Conservation (phyloP, 1,139 yeast species). For the Lodderomyces theae region DNA sequence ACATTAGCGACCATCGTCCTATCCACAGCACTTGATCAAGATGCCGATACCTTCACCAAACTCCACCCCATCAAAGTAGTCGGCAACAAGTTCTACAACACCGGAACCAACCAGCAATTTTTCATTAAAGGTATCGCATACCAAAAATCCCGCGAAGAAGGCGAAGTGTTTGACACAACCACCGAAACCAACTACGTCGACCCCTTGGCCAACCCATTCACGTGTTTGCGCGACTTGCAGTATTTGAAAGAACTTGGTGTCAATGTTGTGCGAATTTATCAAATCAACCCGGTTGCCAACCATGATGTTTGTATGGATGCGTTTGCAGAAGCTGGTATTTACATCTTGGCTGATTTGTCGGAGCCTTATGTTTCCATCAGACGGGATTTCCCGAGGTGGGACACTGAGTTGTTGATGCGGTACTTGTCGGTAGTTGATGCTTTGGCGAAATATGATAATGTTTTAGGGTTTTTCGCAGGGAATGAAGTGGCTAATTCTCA, state of each 20-base stretch:
- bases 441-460: slow-evolving; percentile 46
- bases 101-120: slow-evolving; percentile 44
- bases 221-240: slow-evolving; percentile 52
- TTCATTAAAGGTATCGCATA: slow-evolving; percentile 60
- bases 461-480: slow-evolving; percentile 60
- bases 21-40: background rate
- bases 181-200: slow-evolving; percentile 44
- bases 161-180: slow-evolving; percentile 21
- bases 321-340: slow-evolving; percentile 52
- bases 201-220: slow-evolving; percentile 45
- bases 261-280: slow-evolving; percentile 55
- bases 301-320: slow-evolving; percentile 59
- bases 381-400: slow-evolving; percentile 51
- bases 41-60: background rate
- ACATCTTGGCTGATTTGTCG: slow-evolving; percentile 53
- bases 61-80: slow-evolving; percentile 17
- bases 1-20: background rate
- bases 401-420: slow-evolving; percentile 29
- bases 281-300: slow-evolving; percentile 46
- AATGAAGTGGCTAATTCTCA: slow-evolving; percentile 57
- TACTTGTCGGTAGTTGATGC: slow-evolving; percentile 52
- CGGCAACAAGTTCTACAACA: slow-evolving; percentile 49
- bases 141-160: slow-evolving; percentile 44
- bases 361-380: slow-evolving; percentile 53
- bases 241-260: slow-evolving; percentile 46